These are phyloP conservation scores for Apiospora marii DNA, from an alignment of 2,329 filamentous ascomycete genomes.

Conservation along the genomic window DNA sequence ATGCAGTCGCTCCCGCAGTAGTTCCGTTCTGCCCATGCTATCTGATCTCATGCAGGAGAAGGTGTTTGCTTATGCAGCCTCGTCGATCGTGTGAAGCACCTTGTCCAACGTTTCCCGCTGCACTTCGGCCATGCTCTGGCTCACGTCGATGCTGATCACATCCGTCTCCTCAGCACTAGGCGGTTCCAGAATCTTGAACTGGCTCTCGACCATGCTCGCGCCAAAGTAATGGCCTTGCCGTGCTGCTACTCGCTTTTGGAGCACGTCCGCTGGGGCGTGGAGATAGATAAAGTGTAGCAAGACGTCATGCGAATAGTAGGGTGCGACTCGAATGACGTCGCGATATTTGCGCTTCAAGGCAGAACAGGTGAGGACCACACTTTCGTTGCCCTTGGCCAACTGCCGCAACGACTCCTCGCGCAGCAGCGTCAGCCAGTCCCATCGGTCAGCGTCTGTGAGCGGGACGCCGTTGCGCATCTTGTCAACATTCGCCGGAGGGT, in stretches of 20 bases:
- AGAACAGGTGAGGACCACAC: conserved; percentile 96
- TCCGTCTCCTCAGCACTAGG: conserved; percentile 76
- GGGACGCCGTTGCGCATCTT: conserved; percentile 90
- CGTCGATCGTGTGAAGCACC: conserved; percentile 63
- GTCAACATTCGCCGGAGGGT: conserved; percentile 79
- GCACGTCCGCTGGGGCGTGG: conserved; percentile 75
- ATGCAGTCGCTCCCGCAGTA: conserved; percentile 28
- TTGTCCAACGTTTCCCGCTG: conserved; percentile 65
- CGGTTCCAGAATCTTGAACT: conserved; percentile 87
- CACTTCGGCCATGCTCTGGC: conserved; percentile 65
- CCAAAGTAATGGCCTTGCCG: conserved; percentile 95
- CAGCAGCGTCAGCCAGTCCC: conserved; percentile 91
- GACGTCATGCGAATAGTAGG: conserved; percentile 77
- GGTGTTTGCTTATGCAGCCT: conserved; percentile 38
- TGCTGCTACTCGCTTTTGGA: conserved; percentile 76
- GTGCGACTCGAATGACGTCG: conserved; percentile 84
- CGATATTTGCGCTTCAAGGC: conserved; percentile 97
- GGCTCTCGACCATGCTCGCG: conserved; percentile 91
- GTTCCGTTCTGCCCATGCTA: conserved; percentile 24
- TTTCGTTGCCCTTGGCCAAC: conserved; percentile 64
- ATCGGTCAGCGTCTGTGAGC: conserved; percentile 90
- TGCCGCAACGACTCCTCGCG: conserved; percentile 71
- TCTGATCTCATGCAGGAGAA: conserved; percentile 29
- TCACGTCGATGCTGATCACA: conserved; percentile 75
- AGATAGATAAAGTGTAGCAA: conserved; percentile 94